Percentiles rank a stretch among this genome's conserved stretches.
phyloP scores from a whole-genome alignment of 2,329 filamentous ascomycete species.

The Dactylellina parvicollis region DNA sequence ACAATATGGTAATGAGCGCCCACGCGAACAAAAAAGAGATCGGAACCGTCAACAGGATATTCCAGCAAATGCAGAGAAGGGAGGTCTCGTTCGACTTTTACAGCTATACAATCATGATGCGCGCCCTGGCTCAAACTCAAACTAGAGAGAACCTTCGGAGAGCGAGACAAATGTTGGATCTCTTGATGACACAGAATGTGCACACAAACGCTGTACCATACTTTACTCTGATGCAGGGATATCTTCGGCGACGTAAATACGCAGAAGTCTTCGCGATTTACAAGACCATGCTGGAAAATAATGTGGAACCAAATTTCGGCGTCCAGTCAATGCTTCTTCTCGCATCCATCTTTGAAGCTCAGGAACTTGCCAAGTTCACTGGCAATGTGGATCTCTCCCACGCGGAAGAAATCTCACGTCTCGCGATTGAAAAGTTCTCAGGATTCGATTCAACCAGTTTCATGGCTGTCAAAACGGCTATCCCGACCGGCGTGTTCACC shows the following conservation, averaged over 20 bases:
- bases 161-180: slow-evolving; percentile 54
- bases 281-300: slow-evolving; percentile 55
- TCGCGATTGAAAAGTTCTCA: slow-evolving; percentile 55
- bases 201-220: slow-evolving; percentile 64
- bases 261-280: slow-evolving; percentile 57
- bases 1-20: slow-evolving; percentile 52
- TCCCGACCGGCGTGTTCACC: slow-evolving; percentile 57
- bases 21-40: slow-evolving; percentile 39
- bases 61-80: slow-evolving; percentile 53
- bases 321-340: slow-evolving; percentile 44
- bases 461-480: slow-evolving; percentile 55
- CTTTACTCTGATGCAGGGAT: slow-evolving; percentile 60
- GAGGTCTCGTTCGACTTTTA: slow-evolving; percentile 57
- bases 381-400: slow-evolving; percentile 38
- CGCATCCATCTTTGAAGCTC: slow-evolving; percentile 51
- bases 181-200: slow-evolving; percentile 57
- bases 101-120: slow-evolving; percentile 58
- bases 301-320: slow-evolving; percentile 53
- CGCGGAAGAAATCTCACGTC: slow-evolving; percentile 55
- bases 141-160: slow-evolving; percentile 28
- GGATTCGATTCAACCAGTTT: slow-evolving; percentile 56
- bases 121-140: slow-evolving; percentile 55
- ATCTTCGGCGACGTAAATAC: slow-evolving; percentile 54
- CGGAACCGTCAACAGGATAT: slow-evolving; percentile 48
- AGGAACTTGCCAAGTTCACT: slow-evolving; percentile 34